These are phyloP conservation scores for Fusarium longipes DNA, from an alignment of 2,329 filamentous ascomycete species.

Conservation along the genomic window DNA sequence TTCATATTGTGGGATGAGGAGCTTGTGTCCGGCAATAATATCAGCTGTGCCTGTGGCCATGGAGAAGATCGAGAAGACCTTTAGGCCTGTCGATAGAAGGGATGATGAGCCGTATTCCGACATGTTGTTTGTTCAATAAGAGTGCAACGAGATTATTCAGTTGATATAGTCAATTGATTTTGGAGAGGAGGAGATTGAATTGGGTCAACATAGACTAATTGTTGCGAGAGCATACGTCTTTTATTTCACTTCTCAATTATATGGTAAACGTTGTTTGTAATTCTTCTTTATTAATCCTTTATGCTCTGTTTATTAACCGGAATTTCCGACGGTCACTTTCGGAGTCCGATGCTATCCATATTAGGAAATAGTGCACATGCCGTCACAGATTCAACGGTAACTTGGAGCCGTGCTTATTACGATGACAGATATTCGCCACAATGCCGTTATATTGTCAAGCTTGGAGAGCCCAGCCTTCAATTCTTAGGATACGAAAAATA, in stretches of 20 bases:
- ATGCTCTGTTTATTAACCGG: neutral
- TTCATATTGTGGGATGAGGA: neutral
- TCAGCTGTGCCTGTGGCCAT: neutral
- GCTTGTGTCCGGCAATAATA: neutral
- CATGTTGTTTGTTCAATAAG: neutral
- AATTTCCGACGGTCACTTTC: slow-evolving; percentile 1
- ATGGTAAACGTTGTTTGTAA: no score
- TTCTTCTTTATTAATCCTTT: neutral
- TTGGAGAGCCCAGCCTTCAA: no score
- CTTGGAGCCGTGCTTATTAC: neutral
- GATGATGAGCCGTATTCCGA: neutral
- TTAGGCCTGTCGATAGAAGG: neutral
- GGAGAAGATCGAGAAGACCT: slow-evolving; percentile 11
- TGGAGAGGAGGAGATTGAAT: accelerated
- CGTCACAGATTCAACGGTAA: no score
- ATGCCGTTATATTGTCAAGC: no score
- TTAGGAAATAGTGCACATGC: no score
- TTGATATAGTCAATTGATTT: neutral
- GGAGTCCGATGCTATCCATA: neutral
- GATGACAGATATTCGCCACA: neutral
- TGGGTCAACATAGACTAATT: accelerated
- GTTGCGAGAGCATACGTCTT: accelerated
- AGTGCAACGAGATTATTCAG: accelerated
- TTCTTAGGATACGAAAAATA: no score
- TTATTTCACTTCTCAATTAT: neutral